Conservation (phyloP, 1,284 basidiomycete species). For the Malassezia caprae region DNA sequence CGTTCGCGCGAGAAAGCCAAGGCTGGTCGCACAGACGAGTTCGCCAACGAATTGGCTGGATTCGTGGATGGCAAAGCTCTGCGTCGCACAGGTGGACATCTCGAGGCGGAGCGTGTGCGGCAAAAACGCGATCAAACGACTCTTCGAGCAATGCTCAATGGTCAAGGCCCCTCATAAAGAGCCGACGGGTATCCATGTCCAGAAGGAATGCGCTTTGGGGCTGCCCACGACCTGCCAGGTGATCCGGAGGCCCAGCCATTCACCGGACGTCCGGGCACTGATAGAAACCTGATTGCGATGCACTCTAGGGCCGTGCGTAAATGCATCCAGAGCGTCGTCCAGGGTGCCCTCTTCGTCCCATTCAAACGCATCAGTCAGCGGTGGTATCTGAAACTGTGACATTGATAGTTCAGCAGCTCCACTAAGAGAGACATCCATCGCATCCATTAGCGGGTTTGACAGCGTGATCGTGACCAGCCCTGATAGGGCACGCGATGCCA, state of each 20-base stretch:
- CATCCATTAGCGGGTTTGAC: constrained; percentile 36
- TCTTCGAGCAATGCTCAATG: constrained; percentile 40
- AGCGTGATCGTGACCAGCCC: constrained; percentile 24
- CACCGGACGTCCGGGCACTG: neutral
- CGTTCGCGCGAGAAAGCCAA: constrained; percentile 32
- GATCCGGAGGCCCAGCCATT: neutral
- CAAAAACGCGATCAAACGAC: constrained; percentile 41
- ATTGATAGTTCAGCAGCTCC: neutral
- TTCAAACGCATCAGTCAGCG: constrained; percentile 1
- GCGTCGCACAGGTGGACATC: constrained; percentile 41
- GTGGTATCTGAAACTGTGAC: neutral
- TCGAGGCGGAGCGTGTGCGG: constrained; percentile 40
- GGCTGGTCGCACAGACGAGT: constrained; percentile 35
- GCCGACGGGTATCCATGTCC: neutral
- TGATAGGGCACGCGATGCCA: neutral
- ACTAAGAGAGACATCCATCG: constrained; percentile 24
- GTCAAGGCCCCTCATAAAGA: neutral
- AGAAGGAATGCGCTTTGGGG: constrained; percentile 3
- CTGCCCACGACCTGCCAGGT: neutral
- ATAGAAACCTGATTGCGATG: constrained; percentile 1
- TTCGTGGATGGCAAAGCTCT: constrained; percentile 45
- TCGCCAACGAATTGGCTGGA: constrained; percentile 40
- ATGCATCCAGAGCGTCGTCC: neutral
- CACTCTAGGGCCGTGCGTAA: neutral
- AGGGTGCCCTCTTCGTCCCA: neutral